Percentiles rank a stretch among this genome's conserved stretches.
These are phyloP conservation scores for Camellia oleifera DNA, from an alignment of 179 eudicot genomes.

Conservation along the genomic window DNA sequence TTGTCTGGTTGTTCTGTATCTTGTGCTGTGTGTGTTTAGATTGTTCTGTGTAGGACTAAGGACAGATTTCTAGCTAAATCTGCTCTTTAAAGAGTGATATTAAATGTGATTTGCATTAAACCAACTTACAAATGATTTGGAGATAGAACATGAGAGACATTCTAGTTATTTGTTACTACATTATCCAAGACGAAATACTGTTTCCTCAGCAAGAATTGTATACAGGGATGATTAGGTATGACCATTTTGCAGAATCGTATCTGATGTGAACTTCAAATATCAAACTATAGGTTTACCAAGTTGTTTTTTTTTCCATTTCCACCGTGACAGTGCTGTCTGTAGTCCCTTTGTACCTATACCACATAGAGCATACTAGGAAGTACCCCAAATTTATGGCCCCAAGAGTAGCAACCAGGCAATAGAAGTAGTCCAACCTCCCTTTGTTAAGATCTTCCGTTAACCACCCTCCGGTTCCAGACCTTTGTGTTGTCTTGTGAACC, in stretches of 20 bases:
- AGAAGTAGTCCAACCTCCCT: slow-evolving; percentile 56
- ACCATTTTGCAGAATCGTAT: too few species aligned
- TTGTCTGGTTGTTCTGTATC: background rate
- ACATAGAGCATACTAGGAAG: slow-evolving; percentile 38
- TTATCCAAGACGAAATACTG: too few species aligned
- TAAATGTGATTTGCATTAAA: too few species aligned
- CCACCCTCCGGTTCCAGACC: slow-evolving; percentile 36
- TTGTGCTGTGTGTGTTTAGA: background rate
- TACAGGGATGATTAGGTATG: background rate
- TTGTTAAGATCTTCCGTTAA: slow-evolving; percentile 61
- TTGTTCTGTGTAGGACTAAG: background rate
- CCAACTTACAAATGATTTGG: too few species aligned
- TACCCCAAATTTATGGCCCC: slow-evolving; percentile 36
- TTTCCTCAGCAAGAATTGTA: background rate
- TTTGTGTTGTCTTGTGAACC: slow-evolving; percentile 40
- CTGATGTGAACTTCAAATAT: background rate
- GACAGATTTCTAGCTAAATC: too few species aligned
- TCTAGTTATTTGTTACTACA: too few species aligned
- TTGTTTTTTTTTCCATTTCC: slow-evolving; percentile 27
- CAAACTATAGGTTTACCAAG: slow-evolving; percentile 22
- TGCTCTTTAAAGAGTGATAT: too few species aligned
- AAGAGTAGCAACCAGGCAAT: slow-evolving; percentile 43
- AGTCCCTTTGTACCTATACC: slow-evolving; percentile 59
- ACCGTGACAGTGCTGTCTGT: background rate
- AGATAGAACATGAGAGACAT: too few species aligned